These are phyloP conservation scores for Hanseniaspora mollemarum DNA, from an alignment of 805 yeast genomes.

Conservation along the genomic window DNA sequence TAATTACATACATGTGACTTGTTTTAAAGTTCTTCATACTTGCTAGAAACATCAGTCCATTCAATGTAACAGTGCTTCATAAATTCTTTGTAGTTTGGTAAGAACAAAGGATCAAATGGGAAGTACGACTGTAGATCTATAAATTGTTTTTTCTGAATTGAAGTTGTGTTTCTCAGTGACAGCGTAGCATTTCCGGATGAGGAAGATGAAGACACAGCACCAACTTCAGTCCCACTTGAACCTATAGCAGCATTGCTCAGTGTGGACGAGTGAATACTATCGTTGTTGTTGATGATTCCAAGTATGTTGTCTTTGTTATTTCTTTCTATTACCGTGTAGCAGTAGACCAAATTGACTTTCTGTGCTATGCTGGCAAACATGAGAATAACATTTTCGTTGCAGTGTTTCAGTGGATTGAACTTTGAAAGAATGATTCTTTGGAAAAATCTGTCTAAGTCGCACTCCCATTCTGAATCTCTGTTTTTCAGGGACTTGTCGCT, in stretches of 20 bases:
- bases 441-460: constrained; percentile 72
- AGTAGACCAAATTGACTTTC: constrained; percentile 78
- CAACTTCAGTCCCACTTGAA: neutral
- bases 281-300: constrained; percentile 31
- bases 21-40: constrained; percentile 38
- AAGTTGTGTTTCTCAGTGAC: constrained; percentile 28
- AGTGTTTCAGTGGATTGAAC: constrained; percentile 85
- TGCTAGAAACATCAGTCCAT: constrained; percentile 71
- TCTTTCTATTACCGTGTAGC: constrained; percentile 84
- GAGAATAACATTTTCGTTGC: constrained; percentile 84
- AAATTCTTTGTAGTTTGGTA: constrained; percentile 47
- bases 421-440: constrained; percentile 74
- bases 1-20: constrained; percentile 24
- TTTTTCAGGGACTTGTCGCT: constrained; percentile 17
- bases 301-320: constrained; percentile 47
- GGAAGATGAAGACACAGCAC: neutral
- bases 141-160: constrained; percentile 64
- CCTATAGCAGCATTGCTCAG: neutral
- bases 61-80: constrained; percentile 56
- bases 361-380: constrained; percentile 91
- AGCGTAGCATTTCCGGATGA: constrained; percentile 24
- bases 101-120: constrained; percentile 85
- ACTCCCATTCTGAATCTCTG: constrained; percentile 47
- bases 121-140: constrained; percentile 87
- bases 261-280: constrained; percentile 22